phyloP scores from a whole-genome alignment of 768 basidiomycete genomes.

The Sistotremastrum niveocremeum region DNA sequence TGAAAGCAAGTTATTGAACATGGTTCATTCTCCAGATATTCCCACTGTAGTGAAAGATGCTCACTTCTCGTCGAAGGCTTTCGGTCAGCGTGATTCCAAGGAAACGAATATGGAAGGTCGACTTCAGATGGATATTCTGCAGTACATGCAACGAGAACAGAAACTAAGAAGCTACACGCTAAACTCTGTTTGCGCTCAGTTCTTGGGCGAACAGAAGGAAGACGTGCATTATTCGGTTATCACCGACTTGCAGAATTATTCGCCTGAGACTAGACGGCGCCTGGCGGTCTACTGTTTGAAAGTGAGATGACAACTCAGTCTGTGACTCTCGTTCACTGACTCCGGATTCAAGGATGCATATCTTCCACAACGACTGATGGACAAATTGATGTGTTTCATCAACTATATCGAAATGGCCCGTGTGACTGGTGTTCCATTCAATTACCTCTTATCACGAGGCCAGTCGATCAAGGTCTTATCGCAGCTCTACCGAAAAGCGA shows the following conservation, averaged over 20 bases:
- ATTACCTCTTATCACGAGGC: slow-evolving; percentile 82
- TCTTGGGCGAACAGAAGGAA: slow-evolving; percentile 97
- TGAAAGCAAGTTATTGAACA: slow-evolving; percentile 5
- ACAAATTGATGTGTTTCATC: slow-evolving; percentile 98
- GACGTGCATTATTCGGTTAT: slow-evolving; percentile 98
- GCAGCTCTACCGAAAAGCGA: slow-evolving; percentile 87
- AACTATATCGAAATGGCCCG: slow-evolving; percentile 99
- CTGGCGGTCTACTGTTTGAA: slow-evolving; percentile 97
- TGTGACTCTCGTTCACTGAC: not conserved
- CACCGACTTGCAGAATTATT: slow-evolving; percentile 95
- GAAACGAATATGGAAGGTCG: slow-evolving; percentile 85
- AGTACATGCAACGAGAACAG: slow-evolving; percentile 98
- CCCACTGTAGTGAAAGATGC: slow-evolving; percentile 80
- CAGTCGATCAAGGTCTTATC: slow-evolving; percentile 99
- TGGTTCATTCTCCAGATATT: slow-evolving; percentile 31
- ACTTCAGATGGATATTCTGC: slow-evolving; percentile 87
- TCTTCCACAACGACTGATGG: slow-evolving; percentile 87
- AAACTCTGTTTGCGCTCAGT: slow-evolving; percentile 95
- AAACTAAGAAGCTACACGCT: slow-evolving; percentile 94
- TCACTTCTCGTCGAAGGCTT: slow-evolving; percentile 97
- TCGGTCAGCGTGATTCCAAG: slow-evolving; percentile 93
- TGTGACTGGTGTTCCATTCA: slow-evolving; percentile 99
- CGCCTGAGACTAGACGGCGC: slow-evolving; percentile 80
- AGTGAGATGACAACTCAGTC: slow-evolving; percentile 26
- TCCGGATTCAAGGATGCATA: slow-evolving; percentile 70